Base-by-base conservation (phyloP, 2,329 filamentous ascomycete species). In the Boeremia lycopersici region DNA sequence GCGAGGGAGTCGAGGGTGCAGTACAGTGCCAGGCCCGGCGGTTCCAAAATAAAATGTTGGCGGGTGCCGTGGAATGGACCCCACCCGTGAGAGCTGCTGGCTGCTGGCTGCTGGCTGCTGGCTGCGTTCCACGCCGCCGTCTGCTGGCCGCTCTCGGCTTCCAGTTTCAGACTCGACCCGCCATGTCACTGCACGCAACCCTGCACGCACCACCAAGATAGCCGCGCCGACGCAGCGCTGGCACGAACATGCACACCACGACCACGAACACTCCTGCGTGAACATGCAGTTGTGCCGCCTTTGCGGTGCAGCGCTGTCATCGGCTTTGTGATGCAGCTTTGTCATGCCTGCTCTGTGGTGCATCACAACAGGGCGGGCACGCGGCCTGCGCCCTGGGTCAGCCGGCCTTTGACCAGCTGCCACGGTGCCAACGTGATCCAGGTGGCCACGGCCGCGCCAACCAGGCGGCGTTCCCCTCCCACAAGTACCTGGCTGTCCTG, bases 61-160 rank as follows among this genome's bases (percentile, higher is more conserved):
- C 52, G 46, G 51, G 40, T 44, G 51, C 51, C 51, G 45, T 54
- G 65, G 64, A 67, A 64, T 68, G 65, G 63, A 62, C 59, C 55
- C 61, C 63, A 62, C 61, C 34, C 31, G 47, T 47, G 39, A 30
- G 44, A 50, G 9, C 40, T 49, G 44, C 36, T 19, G 50, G 19
- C 19, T 23, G 50, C 50, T n/a, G n/a, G n/a, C n/a, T n/a, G n/a
- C n/a, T n/a, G n/a, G 9, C 40, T 49, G 44, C 36, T 19, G 50
- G 19, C 19, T 23, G 50, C 50, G 50, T 48, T 48, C 41, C 35
- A 47, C 55, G 47, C 56, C 48, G 63, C 44, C 63, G 58, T 54
- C 60, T 62, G 64, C 60, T 60, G 49, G 60, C 45, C 40, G 52
- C 38, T 23, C 30, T 49, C 44, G 46, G 43, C 25, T 47, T 28